phyloP scores from a whole-genome alignment of 352 stramenopile genomes.

The Pythium volutum region DNA sequence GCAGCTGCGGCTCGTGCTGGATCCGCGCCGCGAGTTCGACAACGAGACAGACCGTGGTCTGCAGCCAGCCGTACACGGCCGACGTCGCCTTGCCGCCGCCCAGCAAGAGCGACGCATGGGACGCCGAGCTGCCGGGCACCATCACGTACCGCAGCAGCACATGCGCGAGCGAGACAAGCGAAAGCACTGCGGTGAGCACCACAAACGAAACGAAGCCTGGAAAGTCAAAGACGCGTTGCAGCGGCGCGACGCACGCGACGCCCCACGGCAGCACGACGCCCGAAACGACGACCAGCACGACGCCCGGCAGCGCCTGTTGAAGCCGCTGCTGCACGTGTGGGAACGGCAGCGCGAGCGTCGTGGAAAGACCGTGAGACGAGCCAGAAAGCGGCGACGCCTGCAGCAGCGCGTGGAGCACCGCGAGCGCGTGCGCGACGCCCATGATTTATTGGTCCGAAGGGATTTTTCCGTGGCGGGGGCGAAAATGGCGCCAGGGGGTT shows the following conservation, averaged over 20 bases:
- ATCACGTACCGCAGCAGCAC: constrained; percentile 31
- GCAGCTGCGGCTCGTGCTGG: constrained; percentile 30
- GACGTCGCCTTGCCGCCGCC: constrained; percentile 27
- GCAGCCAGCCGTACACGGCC: constrained; percentile 26
- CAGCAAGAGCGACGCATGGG: constrained; percentile 22
- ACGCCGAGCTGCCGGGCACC: constrained; percentile 21
- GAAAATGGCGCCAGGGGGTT: constrained; percentile 1
- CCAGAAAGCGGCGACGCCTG: constrained; percentile 3
- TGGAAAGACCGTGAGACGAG: constrained; percentile 11
- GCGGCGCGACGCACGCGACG: constrained; percentile 8
- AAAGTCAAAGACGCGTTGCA: constrained; percentile 21
- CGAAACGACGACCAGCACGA: constrained; percentile 16
- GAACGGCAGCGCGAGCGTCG: constrained; percentile 24
- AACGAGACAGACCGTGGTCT: constrained; percentile 23
- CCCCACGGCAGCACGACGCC: constrained; percentile 12
- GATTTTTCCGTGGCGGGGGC: background rate
- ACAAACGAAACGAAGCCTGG: constrained; percentile 23
- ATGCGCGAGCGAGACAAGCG: constrained; percentile 20
- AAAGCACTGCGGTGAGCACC: constrained; percentile 13
- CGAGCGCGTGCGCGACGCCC: constrained; percentile 28
- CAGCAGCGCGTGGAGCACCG: constrained; percentile 28
- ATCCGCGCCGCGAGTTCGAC: constrained; percentile 25
- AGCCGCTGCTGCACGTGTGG: constrained; percentile 29
- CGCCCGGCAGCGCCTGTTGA: constrained; percentile 27
- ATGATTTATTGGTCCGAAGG: constrained; percentile 6